Percentiles rank a stretch among this genome's conserved stretches.
Evolutionary conservation across 208 protist genomes (phyloP).

Genomic region (Phytomonas francai): DNA sequence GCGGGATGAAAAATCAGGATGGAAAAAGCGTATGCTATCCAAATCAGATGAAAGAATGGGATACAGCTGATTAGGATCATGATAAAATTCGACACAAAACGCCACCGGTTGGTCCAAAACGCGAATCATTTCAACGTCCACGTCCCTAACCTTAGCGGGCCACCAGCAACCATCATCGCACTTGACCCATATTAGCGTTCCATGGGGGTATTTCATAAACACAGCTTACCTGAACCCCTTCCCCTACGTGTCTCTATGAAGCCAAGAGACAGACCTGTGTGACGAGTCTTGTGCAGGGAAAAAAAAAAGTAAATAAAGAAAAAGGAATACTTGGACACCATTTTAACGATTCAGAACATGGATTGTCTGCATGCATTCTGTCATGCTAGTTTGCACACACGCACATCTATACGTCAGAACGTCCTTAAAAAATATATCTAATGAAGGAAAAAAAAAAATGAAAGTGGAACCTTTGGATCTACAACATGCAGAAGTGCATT

Average conservation of each 20-base stretch:
- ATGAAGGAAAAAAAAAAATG: not conserved
- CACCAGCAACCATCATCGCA: conserved; percentile 83
- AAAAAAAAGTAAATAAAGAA: not conserved
- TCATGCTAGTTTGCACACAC: not conserved
- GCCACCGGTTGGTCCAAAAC: conserved; percentile 32
- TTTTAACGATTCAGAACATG: not conserved
- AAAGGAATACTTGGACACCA: not conserved
- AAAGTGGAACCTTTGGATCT: not conserved
- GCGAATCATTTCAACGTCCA: conserved; percentile 15
- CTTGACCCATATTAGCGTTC: conserved; percentile 61
- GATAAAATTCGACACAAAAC: conserved; percentile 72
- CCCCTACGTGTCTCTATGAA: not conserved
- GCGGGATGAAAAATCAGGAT: conserved; percentile 18
- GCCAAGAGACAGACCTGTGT: not conserved
- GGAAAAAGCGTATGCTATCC: conserved; percentile 30
- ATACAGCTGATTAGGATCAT: conserved; percentile 57
- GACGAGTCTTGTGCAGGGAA: not conserved
- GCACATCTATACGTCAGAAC: not conserved
- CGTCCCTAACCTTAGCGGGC: conserved; percentile 40
- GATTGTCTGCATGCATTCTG: not conserved
- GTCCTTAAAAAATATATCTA: not conserved
- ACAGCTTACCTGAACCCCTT: not conserved
- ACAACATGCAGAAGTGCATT: not conserved
- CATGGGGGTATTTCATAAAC: conserved; percentile 31
- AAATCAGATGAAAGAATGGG: conserved; percentile 23